phyloP scores from a whole-genome alignment of 305 asterid genomes.

The Rubia peregrina region DNA sequence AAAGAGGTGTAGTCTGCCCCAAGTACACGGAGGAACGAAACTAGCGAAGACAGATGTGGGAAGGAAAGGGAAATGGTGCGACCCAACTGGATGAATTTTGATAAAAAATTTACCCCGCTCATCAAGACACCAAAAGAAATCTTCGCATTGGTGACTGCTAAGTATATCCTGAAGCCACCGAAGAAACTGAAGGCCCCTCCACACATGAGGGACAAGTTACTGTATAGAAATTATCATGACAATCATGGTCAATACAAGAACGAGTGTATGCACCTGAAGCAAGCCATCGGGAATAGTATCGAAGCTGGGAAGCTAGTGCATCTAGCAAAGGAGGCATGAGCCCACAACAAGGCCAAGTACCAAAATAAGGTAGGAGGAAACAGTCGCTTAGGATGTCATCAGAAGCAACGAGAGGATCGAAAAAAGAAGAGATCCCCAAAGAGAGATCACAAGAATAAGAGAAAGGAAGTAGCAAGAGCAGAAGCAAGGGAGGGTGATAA shows the following conservation, averaged over 20 bases:
- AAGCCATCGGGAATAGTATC: neutral
- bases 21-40: neutral
- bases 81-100: too few species aligned
- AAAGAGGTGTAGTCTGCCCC: too few species aligned
- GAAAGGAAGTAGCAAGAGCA: neutral
- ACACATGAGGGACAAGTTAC: too few species aligned
- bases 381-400: too few species aligned
- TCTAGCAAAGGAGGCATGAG: neutral
- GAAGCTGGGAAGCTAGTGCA: neutral
- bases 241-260: neutral
- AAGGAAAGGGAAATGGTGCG: too few species aligned
- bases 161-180: neutral
- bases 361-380: neutral
- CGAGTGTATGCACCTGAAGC: neutral
- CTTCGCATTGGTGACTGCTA: neutral
- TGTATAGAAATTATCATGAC: neutral
- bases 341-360: neutral
- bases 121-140: too few species aligned
- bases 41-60: neutral
- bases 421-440: too few species aligned
- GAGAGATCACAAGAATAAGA: neutral
- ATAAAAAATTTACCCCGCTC: too few species aligned
- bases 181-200: neutral
- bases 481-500: neutral
- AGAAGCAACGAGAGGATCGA: too few species aligned